Conservation (phyloP, 2,329 filamentous ascomycete genomes). For the Colletotrichum musae region DNA sequence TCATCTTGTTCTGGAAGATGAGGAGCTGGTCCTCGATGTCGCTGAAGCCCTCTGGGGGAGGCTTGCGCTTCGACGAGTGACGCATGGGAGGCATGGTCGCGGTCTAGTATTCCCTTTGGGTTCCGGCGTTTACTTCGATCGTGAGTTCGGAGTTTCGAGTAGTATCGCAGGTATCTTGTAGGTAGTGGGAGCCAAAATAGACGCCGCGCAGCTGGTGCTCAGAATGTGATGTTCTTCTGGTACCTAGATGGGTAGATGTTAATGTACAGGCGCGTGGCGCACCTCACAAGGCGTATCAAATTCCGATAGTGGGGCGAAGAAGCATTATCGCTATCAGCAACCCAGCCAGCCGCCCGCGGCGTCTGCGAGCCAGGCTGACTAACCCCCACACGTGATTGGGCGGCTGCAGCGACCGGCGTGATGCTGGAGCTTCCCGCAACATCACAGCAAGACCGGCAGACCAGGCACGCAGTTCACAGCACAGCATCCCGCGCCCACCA, state of each 20-base stretch:
- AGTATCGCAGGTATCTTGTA: no score
- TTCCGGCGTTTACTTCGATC: no score
- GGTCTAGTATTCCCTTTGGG: not conserved
- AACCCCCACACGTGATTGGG: conserved; percentile 40
- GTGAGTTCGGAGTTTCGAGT: not conserved
- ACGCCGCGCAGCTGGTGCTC: no score
- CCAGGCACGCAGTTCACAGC: conserved; percentile 48
- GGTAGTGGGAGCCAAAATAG: no score
- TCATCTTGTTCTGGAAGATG: conserved; percentile 92
- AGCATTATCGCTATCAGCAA: not conserved
- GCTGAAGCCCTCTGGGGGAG: conserved; percentile 87
- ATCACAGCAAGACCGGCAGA: conserved; percentile 36
- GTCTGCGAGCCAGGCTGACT: conserved; percentile 23
- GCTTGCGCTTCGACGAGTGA: conserved; percentile 82
- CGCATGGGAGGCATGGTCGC: conserved; percentile 81
- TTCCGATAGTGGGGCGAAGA: conserved; percentile 26
- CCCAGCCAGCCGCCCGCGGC: not conserved
- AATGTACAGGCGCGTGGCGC: no score
- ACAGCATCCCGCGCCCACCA: conserved; percentile 64
- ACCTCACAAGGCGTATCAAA: not conserved
- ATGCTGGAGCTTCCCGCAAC: conserved; percentile 32
- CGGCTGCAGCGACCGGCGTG: conserved; percentile 2
- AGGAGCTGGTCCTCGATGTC: conserved; percentile 91
- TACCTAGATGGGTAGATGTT: no score
- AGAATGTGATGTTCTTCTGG: no score